A percentile compares a stretch with the other conserved stretches of the same genome.
Evolutionary conservation across 768 basidiomycete genomes (phyloP).

Genomic region (Pleurotus tuoliensis): DNA sequence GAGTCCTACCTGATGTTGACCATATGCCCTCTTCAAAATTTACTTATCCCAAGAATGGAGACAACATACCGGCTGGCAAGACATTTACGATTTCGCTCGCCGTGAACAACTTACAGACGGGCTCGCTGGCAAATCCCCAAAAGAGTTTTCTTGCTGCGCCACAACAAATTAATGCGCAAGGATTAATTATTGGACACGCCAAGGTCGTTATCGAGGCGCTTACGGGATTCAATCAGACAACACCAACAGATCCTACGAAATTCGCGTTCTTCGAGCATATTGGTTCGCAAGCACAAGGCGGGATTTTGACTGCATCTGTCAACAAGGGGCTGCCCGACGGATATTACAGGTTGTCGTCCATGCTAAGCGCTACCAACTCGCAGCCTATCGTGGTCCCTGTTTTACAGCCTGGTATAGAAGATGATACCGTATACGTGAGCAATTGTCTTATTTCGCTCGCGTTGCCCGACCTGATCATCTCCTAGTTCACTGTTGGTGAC

Average conservation of each 20-base stretch:
- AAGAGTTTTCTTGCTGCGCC: slow-evolving; percentile 54
- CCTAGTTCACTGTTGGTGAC: neutral
- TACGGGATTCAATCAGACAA: slow-evolving; percentile 37
- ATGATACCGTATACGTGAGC: neutral
- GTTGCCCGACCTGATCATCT: too few species aligned
- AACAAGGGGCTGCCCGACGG: neutral
- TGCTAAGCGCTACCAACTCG: neutral
- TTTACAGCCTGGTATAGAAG: neutral
- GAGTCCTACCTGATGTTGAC: slow-evolving; percentile 17
- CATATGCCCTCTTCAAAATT: slow-evolving; percentile 13
- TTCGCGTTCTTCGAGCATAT: neutral
- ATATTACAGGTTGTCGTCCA: neutral
- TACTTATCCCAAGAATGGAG: slow-evolving; percentile 35
- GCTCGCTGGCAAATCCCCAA: slow-evolving; percentile 38
- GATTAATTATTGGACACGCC: slow-evolving; percentile 52
- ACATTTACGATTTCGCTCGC: slow-evolving; percentile 48
- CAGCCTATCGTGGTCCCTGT: neutral
- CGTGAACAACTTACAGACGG: slow-evolving; percentile 42
- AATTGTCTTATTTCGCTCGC: neutral
- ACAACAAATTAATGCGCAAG: slow-evolving; percentile 46
- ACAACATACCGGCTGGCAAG: slow-evolving; percentile 38
- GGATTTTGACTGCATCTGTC: neutral
- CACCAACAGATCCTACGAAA: slow-evolving; percentile 16
- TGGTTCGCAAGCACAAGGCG: neutral
- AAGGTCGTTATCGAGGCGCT: slow-evolving; percentile 56